Evolutionary conservation across 805 yeast genomes (phyloP), one percentile per base, ranked within the genome.

Genomic region (Pichia membranifaciens): DNA sequence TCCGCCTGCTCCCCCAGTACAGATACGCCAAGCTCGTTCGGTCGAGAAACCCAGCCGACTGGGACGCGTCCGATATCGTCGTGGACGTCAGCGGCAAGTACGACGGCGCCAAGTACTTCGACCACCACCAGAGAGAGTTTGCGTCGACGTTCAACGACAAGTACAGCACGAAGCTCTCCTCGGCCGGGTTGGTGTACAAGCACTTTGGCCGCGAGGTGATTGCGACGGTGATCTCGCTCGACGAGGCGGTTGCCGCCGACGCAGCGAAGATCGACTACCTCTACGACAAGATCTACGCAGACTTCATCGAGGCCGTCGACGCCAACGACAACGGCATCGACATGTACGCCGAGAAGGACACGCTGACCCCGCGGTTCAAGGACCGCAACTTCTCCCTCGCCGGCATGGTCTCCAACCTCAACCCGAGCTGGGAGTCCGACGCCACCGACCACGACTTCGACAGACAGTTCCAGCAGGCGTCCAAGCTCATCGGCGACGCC

Each of bases 41-140:
- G 64, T 85, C 96, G 3, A 79, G 99, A 70, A 83, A 82, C 51
- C 84, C 90, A 9, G 78, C 71, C 15, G 84, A 79, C 48, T 85
- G 96, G 84, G 96, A 87, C 55, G 72, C 70, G 38, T 81, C 95
- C 58, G 97, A 91, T 65, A 85, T 93, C 49, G 95, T 93, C 31
- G 91, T 93, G 47, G 99, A 93, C 68, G 99, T 93, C 44, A 78
- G 95, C 61, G 99, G 96, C 13, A 75, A 85, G 62, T 93, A 90
- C 65, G 96, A 89, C 62, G 86, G 84, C 13, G 72, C 71, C 37
- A 90, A 90, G 68, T 87, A 74, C 64, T 91, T 87, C 65, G 99
- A 93, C 65, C 99, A 93, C 63, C 99, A 93, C 69, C 99, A 93
- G 71, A 79, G 97, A 53, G 98, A 85, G 17, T 93, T 93, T 60